phyloP scores from a whole-genome alignment of 331 rosid species.

The Cydonia oblonga region DNA sequence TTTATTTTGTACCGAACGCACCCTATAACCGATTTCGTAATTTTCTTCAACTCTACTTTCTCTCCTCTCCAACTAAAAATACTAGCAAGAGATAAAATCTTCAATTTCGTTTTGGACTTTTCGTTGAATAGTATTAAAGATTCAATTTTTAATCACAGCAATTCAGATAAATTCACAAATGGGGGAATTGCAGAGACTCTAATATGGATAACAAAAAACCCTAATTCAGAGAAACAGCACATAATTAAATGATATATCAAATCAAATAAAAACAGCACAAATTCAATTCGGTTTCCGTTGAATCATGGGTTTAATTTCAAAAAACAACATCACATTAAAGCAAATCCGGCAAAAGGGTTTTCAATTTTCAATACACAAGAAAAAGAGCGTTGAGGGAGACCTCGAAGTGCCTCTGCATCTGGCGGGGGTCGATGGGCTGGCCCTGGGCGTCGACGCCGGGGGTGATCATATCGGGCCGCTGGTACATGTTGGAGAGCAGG shows the following conservation, averaged over 20 bases:
- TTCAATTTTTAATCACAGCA: neutral
- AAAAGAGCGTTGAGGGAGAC: neutral
- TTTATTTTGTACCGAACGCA: no score
- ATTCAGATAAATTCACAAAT: neutral
- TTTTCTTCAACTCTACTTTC: no score
- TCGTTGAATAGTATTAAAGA: no score
- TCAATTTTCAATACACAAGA: neutral
- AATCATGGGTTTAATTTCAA: neutral
- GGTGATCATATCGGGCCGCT: slow-evolving; percentile 51
- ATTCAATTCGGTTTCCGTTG: neutral
- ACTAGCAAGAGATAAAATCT: no score
- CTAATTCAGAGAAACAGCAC: neutral
- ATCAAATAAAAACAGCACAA: neutral
- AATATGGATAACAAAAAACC: neutral
- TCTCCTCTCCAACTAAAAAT: no score
- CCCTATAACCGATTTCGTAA: no score
- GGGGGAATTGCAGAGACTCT: neutral
- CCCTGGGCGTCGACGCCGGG: slow-evolving; percentile 49
- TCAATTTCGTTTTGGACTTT: no score
- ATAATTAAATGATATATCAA: neutral
- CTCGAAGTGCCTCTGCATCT: slow-evolving; percentile 44
- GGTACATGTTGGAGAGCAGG: slow-evolving; percentile 54
- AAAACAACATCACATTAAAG: neutral
- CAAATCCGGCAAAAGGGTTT: neutral
- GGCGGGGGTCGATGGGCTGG: slow-evolving; percentile 38